Conservation (phyloP, 78 protist genomes). For the Chrysochromulina parva region DNA sequence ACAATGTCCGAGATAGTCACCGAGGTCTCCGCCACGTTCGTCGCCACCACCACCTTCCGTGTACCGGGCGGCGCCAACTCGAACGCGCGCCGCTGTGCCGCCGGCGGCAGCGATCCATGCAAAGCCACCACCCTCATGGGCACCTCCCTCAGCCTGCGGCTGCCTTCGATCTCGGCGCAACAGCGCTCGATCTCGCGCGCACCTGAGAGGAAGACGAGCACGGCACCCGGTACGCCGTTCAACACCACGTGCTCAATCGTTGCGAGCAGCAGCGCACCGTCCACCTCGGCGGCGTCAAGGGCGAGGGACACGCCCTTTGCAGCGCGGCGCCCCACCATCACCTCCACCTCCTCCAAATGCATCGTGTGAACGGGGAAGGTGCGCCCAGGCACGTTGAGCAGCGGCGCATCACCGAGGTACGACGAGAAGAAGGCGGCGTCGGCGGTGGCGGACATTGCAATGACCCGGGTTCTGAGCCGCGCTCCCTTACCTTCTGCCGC, state of each 20-base stretch:
- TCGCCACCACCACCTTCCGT: constrained; percentile 87
- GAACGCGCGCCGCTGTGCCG: constrained; percentile 62
- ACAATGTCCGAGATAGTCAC: constrained; percentile 93
- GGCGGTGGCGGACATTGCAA: constrained; percentile 81
- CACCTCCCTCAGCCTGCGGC: not conserved
- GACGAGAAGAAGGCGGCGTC: constrained; percentile 72
- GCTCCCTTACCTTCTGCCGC: not conserved
- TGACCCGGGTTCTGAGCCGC: constrained; percentile 76
- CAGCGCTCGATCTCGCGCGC: constrained; percentile 59
- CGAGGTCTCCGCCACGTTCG: constrained; percentile 96
- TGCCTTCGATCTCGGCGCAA: not conserved
- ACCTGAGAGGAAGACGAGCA: constrained; percentile 87
- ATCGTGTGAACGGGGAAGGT: constrained; percentile 52
- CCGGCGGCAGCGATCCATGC: constrained; percentile 52
- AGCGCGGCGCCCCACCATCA: no score
- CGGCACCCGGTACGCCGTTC: constrained; percentile 47
- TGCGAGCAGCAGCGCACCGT: constrained; percentile 25
- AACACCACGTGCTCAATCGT: not conserved
- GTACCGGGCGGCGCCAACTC: constrained; percentile 36
- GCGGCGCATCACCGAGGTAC: constrained; percentile 69
- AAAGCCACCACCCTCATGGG: not conserved
- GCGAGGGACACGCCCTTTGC: no score
- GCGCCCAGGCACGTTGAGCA: constrained; percentile 71
- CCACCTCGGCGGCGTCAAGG: not conserved
- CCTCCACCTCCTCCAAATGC: constrained; percentile 47